Evolutionary conservation across 306 rosid genomes (phyloP), one percentile per base, ranked within the genome.

Genomic region (Hippophae gyantsensis): DNA sequence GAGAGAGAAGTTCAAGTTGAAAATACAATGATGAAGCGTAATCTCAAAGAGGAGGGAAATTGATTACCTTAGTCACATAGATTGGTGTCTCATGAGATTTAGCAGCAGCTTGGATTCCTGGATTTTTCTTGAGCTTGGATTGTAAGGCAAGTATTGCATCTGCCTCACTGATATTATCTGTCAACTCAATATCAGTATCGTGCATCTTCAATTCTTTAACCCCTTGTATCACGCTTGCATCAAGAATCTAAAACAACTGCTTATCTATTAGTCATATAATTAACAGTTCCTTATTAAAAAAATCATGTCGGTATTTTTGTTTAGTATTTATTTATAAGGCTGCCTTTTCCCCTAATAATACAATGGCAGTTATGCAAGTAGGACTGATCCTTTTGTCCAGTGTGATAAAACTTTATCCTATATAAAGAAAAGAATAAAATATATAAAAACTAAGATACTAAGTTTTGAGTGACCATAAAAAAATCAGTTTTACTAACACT

Each of bases 91-190:
- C 82, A 58, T 70, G 87, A 75, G 99, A 88, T 67, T 70, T 88
- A n/a, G 85, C 89, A 71, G 89, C 99, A 71, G 95, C 84, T 78
- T 88, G 99, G 71, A 92, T 78, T 70, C 88, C 65, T 13, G 90
- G 76, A 77, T 92, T 92, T 77, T 86, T 92, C 76, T 92, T 92
- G 54, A 92, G 84, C 86, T 84, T 86, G 23, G 95, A 73, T 55
- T 83, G 99, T 82, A 92, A 72, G 66, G 86, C 90, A 65, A 92
- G 90, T 43, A 92, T 71, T 10, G 95, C 96, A 64, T 92, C 83
- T 68, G 96, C 99, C 71, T 84, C 87, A 53, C 95, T 88, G 56
- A 88, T 88, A 80, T 92, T 83, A 70, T 92, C 80, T 70, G 94
- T 88, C 60, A 92, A 75, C 70, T 74, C 66, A 63, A 88, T 61